phyloP scores from a whole-genome alignment of 805 yeast species.

The Brettanomyces bruxellensis region DNA sequence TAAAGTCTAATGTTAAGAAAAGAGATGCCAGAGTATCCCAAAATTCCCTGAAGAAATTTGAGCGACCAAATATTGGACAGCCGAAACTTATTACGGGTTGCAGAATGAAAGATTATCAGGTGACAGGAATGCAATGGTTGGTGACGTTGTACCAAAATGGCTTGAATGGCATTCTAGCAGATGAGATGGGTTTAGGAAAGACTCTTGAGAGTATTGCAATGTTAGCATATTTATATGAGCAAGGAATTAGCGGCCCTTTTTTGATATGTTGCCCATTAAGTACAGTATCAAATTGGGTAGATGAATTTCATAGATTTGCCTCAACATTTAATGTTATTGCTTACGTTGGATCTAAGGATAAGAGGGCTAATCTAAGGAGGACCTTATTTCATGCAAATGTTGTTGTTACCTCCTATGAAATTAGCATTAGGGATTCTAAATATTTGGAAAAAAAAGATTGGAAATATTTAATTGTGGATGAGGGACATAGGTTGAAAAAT shows the following conservation, averaged over 20 bases:
- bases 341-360: constrained; percentile 56
- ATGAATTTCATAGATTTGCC: constrained; percentile 64
- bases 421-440: constrained; percentile 59
- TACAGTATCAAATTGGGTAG: constrained; percentile 78
- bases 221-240: constrained; percentile 64
- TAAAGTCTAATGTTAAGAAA: not conserved
- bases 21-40: constrained; percentile 6
- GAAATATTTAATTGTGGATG: constrained; percentile 88
- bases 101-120: constrained; percentile 69
- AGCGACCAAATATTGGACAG: constrained; percentile 25
- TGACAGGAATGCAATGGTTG: constrained; percentile 88
- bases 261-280: constrained; percentile 75
- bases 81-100: constrained; percentile 51
- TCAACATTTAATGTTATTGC: constrained; percentile 56
- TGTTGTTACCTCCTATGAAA: constrained; percentile 76
- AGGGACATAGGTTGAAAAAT: constrained; percentile 90
- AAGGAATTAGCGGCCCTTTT: constrained; percentile 73
- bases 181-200: constrained; percentile 97
- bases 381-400: constrained; percentile 32
- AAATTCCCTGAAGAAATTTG: constrained; percentile 1
- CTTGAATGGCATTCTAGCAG: constrained; percentile 88
- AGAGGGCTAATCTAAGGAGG: constrained; percentile 39
- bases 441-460: constrained; percentile 48
- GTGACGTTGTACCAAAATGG: constrained; percentile 87
- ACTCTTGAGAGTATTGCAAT: constrained; percentile 84